Base-by-base conservation (phyloP, 495 filamentous ascomycete species). In the Tuber aestivum region DNA sequence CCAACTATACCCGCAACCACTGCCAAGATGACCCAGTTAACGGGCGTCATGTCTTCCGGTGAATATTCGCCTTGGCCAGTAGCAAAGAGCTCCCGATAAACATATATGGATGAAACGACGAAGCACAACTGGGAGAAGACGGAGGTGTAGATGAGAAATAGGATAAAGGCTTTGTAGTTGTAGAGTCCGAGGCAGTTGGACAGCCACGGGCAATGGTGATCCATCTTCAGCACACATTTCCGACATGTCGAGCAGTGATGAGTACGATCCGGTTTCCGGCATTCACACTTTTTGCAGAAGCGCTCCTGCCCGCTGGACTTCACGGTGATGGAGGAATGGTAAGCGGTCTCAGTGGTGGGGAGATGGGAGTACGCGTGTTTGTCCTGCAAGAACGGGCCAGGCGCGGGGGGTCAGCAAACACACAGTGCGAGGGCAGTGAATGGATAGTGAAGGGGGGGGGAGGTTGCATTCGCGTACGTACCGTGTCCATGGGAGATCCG, bases 121-220 rank as follows among this genome's bases (percentile, higher is more conserved):
- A 97, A 97, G 84, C 89, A 91, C 75, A 93, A 86, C 85, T 93
- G 89, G 86, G 93, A 94, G 86, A 96, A 97, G 21, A 97, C 71
- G 23, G 90, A 92, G 16, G 93, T 93, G 83, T 99, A 98, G 73
- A 96, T 91, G 40, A 99, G 87, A 84, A 99, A 99, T 14, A 98
- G 87, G 48, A 99, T 83, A 83, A 99, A 99, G 8, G 94, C 87
- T 84, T 98, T 98, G 87, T 97, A 97, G 85, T 98, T 99, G 80
- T 89, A 88, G 74, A 99, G 85, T 38, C 96, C 96, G 70, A 99
- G 92, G 82, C 95, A 99, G 4, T 93, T 97, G 32, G 96, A 95
- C 70, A 98, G 87, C 95, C 95, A 99, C 9, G 95, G 95, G 81
- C 95, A 99, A 85, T 99, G 95, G 84, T 99, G 95, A 84, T 99